Percentiles rank a stretch among this genome's conserved stretches.
Evolutionary conservation across 1,284 basidiomycete genomes (phyloP).

Genomic region (Trametes versicolor): DNA sequence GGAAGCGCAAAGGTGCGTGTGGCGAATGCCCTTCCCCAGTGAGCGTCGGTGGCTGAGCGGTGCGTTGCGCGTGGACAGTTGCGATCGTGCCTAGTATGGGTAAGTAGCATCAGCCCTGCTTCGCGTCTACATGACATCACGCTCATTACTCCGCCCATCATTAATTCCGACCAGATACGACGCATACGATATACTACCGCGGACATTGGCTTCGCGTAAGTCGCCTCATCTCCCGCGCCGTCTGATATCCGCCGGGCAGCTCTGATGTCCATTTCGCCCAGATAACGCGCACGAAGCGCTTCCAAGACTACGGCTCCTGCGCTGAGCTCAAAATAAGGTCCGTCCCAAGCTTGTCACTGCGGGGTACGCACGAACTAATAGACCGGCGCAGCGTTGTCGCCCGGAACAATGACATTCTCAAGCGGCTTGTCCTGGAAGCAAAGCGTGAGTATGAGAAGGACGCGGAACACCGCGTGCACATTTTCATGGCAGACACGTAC

Average conservation of each 20-base stretch:
- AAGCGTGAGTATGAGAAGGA: constrained; percentile 89
- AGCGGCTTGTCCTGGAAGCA: constrained; percentile 84
- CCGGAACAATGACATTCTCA: constrained; percentile 84
- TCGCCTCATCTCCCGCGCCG: constrained; percentile 19
- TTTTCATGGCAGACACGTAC: constrained; percentile 88
- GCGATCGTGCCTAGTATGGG: constrained; percentile 46
- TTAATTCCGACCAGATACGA: constrained; percentile 66
- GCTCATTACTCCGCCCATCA: constrained; percentile 26
- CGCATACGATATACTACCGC: constrained; percentile 86
- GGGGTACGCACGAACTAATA: constrained; percentile 20
- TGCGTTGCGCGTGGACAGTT: constrained; percentile 30
- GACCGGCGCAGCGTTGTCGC: constrained; percentile 72
- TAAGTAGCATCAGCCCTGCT: constrained; percentile 27
- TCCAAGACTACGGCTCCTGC: constrained; percentile 75
- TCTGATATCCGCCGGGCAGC: constrained; percentile 35
- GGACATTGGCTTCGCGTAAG: constrained; percentile 84
- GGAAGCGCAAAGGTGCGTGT: constrained; percentile 77
- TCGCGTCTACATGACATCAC: constrained; percentile 38
- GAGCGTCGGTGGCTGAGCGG: constrained; percentile 7
- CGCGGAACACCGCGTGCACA: constrained; percentile 87
- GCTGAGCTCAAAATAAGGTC: constrained; percentile 83
- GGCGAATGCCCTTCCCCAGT: background rate
- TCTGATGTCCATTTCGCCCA: constrained; percentile 45
- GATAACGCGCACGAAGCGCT: constrained; percentile 83
- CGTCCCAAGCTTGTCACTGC: constrained; percentile 34